Percentiles rank a stretch among this genome's conserved stretches.
Evolutionary conservation across 225 moss, liverwort and hornwort genomes (phyloP).

Genomic region (Straminergon stramineum): DNA sequence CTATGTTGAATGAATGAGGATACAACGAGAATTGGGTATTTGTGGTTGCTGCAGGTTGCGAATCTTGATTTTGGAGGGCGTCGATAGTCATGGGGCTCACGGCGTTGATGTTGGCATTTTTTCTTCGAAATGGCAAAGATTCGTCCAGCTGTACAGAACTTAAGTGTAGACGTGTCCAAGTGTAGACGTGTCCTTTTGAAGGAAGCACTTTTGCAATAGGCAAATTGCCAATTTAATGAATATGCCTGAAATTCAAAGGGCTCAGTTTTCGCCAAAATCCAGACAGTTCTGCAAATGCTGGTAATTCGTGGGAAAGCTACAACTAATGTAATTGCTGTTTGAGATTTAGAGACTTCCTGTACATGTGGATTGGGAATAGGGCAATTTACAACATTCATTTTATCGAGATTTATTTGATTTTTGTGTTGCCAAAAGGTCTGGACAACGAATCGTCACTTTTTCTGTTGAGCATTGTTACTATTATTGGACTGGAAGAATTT

Average conservation of each 20-base stretch:
- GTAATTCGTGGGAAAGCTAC: background rate
- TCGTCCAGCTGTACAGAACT: too few species aligned
- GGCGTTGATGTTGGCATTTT: too few species aligned
- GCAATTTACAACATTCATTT: too few species aligned
- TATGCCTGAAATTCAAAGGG: background rate
- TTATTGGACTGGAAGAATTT: background rate
- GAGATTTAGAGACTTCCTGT: background rate
- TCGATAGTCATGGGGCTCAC: background rate
- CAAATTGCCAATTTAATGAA: background rate
- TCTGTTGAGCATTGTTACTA: background rate
- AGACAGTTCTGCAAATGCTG: background rate
- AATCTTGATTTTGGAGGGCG: background rate
- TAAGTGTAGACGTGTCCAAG: background rate
- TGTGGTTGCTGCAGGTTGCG: background rate
- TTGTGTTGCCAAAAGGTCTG: too few species aligned
- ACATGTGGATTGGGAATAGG: background rate
- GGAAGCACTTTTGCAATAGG: background rate
- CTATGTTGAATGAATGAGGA: background rate
- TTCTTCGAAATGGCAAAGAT: background rate
- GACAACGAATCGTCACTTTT: background rate
- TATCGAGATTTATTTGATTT: background rate
- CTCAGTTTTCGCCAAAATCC: background rate
- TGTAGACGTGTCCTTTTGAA: too few species aligned
- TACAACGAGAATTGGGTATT: background rate
- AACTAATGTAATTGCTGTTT: background rate